Percentiles rank a stretch among this genome's conserved stretches.
Evolutionary conservation across 164 flowering plant genomes (phyloP).

Genomic region (Malania oleifera): DNA sequence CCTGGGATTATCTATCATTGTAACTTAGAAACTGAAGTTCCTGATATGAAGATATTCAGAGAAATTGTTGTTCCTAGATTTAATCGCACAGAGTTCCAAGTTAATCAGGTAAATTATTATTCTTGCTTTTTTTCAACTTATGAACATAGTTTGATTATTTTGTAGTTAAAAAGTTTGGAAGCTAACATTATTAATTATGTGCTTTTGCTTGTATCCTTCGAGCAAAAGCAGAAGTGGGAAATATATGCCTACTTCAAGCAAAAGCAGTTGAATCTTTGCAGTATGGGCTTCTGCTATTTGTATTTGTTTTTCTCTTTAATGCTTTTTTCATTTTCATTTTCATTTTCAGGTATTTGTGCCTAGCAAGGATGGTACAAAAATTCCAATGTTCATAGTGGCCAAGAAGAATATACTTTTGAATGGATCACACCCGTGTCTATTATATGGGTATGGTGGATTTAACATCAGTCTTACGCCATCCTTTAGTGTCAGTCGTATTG

Average conservation of each 20-base stretch:
- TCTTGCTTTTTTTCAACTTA: neutral
- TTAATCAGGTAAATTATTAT: conserved; percentile 62
- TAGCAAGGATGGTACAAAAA: conserved; percentile 89
- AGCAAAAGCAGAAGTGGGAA: neutral
- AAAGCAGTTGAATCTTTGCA: too few relatives aligned
- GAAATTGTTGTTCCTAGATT: conserved; percentile 80
- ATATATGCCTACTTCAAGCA: too few relatives aligned
- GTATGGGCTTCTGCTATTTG: neutral
- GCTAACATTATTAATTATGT: neutral
- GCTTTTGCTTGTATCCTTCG: neutral
- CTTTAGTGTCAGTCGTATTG: conserved; percentile 63
- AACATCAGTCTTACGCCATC: conserved; percentile 87
- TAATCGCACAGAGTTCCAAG: conserved; percentile 74
- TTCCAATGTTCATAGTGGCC: conserved; percentile 84
- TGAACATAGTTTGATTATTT: neutral
- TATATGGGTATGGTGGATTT: conserved; percentile 97
- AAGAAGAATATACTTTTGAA: conserved; percentile 66
- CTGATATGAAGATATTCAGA: conserved; percentile 74
- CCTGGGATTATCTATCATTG: conserved; percentile 89
- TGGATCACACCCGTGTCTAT: conserved; percentile 87
- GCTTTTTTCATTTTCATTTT: conserved; percentile 5
- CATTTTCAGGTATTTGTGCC: conserved; percentile 70
- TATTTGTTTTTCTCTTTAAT: neutral
- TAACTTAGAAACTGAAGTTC: conserved; percentile 48
- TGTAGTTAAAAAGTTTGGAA: neutral